Conservation (phyloP, 2,329 filamentous ascomycete species). For the Clarireedia monteithiana region DNA sequence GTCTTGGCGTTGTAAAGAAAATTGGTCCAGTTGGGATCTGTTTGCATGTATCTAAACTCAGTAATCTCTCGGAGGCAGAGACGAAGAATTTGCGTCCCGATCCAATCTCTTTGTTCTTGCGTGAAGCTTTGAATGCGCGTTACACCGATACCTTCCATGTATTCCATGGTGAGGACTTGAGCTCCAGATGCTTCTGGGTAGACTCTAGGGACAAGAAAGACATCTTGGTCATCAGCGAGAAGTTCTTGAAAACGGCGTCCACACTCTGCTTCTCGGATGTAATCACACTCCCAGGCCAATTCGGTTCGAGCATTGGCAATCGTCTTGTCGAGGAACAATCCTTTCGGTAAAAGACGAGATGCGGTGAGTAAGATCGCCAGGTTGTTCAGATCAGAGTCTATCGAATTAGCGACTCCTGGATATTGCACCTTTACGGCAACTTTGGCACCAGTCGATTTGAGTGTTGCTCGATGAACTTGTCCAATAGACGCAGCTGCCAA, state of each 20-base stretch:
- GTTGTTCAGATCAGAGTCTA: constrained; percentile 94
- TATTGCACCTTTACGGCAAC: constrained; percentile 98
- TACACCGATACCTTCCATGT: constrained; percentile 78
- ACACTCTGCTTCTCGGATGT: constrained; percentile 78
- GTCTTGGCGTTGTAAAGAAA: constrained; percentile 77
- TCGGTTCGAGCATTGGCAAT: constrained; percentile 91
- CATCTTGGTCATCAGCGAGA: constrained; percentile 62
- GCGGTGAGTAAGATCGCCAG: constrained; percentile 84
- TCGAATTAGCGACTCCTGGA: constrained; percentile 89
- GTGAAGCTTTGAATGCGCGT: constrained; percentile 70
- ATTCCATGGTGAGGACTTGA: constrained; percentile 88
- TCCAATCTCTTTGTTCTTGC: constrained; percentile 87
- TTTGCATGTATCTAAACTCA: constrained; percentile 98
- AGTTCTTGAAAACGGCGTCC: constrained; percentile 68
- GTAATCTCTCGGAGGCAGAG: constrained; percentile 88
- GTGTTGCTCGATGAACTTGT: constrained; percentile 80
- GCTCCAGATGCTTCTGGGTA: constrained; percentile 72
- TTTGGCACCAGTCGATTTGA: constrained; percentile 64
- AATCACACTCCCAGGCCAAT: constrained; percentile 96
- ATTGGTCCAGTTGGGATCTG: constrained; percentile 99
- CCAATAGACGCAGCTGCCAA: constrained; percentile 96
- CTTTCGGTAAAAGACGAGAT: constrained; percentile 81
- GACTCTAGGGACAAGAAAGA: constrained; percentile 74
- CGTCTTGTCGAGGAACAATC: constrained; percentile 91
- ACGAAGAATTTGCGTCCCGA: constrained; percentile 86